Percentiles rank a stretch among this genome's conserved stretches.
phyloP scores from a whole-genome alignment of 345 rosid genomes.

The Citrus trifoliata region DNA sequence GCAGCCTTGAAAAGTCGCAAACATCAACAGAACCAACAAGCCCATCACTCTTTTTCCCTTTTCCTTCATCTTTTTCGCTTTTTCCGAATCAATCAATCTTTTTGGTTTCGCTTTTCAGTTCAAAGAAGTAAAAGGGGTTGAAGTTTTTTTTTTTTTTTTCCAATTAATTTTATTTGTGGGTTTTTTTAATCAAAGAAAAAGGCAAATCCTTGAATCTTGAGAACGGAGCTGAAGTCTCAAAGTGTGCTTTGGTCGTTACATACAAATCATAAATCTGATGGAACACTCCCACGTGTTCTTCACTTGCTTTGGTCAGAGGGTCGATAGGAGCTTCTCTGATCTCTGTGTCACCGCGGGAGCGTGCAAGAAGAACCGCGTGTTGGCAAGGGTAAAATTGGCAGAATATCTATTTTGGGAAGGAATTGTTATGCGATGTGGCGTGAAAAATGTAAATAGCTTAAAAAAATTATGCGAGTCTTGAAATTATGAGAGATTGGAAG shows the following conservation, averaged over 20 bases:
- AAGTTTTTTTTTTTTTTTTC: not conserved
- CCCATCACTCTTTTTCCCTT: not conserved
- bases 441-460: not conserved
- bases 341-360: not conserved
- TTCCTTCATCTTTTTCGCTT: constrained; percentile 15
- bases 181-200: not conserved
- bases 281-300: not conserved
- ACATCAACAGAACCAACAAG: constrained; percentile 9
- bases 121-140: not conserved
- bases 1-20: constrained; percentile 24
- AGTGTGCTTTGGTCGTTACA: not conserved
- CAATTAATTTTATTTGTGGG: too few species aligned
- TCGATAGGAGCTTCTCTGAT: too few species aligned
- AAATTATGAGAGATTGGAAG: not conserved
- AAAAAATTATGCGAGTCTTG: not conserved
- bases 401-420: too few species aligned
- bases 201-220: not conserved
- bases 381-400: not conserved
- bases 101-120: not conserved
- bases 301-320: too few species aligned
- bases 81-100: not conserved
- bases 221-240: not conserved
- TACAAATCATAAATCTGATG: not conserved
- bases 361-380: not conserved
- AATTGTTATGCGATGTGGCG: not conserved